phyloP scores from a whole-genome alignment of 139 green algal genomes.

The Micractinium sp. region DNA sequence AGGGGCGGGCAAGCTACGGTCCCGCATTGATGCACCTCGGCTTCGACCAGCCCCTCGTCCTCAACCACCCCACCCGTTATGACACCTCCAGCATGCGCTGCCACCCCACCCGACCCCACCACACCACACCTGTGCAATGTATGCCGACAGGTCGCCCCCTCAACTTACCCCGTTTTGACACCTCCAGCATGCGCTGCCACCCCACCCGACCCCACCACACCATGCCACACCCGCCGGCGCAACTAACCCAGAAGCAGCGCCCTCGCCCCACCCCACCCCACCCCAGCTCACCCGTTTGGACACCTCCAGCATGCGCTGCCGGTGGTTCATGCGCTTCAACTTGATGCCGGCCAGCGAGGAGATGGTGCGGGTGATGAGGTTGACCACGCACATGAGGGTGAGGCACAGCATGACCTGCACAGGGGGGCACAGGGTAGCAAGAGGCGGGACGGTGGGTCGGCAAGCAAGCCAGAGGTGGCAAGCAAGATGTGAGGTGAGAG shows the following conservation, averaged over 20 bases:
- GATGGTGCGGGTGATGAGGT: slow-evolving; percentile 5
- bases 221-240: not conserved
- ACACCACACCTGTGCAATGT: not conserved
- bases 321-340: slow-evolving; percentile 26
- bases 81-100: not conserved
- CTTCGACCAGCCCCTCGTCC: too few relatives aligned
- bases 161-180: not conserved
- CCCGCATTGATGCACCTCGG: too few relatives aligned
- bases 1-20: too few relatives aligned
- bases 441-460: not conserved
- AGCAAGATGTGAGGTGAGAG: not conserved
- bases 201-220: not conserved
- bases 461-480: not conserved
- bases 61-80: not conserved
- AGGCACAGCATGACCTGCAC: slow-evolving; percentile 23
- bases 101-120: not conserved
- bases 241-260: not conserved
- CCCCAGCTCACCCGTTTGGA: slow-evolving; percentile 12
- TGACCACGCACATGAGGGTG: not conserved
- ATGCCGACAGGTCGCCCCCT: too few relatives aligned
- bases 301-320: slow-evolving; percentile 19
- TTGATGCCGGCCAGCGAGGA: slow-evolving; percentile 21
- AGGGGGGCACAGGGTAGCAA: too few relatives aligned
- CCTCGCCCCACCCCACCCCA: not conserved
- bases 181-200: not conserved